Evolutionary conservation across 1,284 basidiomycete species (phyloP).

Genomic region (Malassezia equina): DNA sequence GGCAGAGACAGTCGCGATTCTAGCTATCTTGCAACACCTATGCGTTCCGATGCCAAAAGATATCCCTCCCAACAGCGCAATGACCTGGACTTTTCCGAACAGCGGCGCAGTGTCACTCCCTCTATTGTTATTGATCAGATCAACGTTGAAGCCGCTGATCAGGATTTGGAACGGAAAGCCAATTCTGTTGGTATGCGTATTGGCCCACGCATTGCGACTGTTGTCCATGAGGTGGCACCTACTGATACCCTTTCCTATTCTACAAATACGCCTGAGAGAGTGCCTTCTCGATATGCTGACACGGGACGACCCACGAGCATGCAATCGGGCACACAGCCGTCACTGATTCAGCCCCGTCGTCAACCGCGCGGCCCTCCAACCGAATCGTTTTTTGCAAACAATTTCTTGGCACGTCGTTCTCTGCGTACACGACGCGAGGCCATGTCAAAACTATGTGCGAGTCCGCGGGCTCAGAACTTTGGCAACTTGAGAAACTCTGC

Average conservation of each 20-base stretch:
- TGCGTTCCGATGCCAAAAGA: neutral
- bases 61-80: neutral
- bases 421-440: slow-evolving; percentile 17
- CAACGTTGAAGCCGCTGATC: neutral
- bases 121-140: slow-evolving; percentile 15
- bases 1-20: neutral
- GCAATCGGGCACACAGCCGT: neutral
- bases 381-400: slow-evolving; percentile 18
- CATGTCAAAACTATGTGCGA: slow-evolving; percentile 17
- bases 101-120: neutral
- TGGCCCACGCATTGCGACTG: slow-evolving; percentile 7
- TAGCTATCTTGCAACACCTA: neutral
- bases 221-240: neutral
- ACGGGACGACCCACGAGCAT: neutral
- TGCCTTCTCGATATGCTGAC: neutral
- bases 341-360: slow-evolving; percentile 12
- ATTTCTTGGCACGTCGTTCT: slow-evolving; percentile 15
- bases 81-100: neutral
- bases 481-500: neutral
- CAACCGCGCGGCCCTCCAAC: slow-evolving; percentile 17
- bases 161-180: slow-evolving; percentile 1
- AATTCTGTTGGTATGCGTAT: slow-evolving; percentile 15
- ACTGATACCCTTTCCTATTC: neutral
- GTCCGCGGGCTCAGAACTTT: slow-evolving; percentile 11
- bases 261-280: neutral